Evolutionary conservation across 164 flowering plant species (phyloP).

Genomic region (Houttuynia cordata): DNA sequence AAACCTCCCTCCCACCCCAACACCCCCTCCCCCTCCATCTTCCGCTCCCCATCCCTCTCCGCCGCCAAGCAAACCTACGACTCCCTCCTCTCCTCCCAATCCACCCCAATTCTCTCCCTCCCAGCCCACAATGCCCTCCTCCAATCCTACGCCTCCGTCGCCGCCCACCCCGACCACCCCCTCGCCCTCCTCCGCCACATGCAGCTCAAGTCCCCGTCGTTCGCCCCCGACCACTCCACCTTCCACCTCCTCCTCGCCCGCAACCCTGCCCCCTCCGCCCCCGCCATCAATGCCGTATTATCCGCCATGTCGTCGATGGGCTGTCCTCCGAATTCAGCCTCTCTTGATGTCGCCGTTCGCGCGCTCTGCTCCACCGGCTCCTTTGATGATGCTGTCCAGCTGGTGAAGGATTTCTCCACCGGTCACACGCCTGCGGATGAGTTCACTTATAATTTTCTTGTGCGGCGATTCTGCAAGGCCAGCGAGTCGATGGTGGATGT

Average conservation of each 20-base stretch:
- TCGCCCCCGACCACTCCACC: slow-evolving; percentile 57
- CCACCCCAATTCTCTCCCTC: slow-evolving; percentile 9
- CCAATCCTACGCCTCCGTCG: slow-evolving; percentile 33
- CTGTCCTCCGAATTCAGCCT: slow-evolving; percentile 39
- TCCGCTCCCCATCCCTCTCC: slow-evolving; percentile 41
- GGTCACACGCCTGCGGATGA: slow-evolving; percentile 38
- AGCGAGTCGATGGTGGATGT: slow-evolving; percentile 32
- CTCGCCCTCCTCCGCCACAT: slow-evolving; percentile 48
- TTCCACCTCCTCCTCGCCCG: slow-evolving; percentile 49
- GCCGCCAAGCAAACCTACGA: slow-evolving; percentile 47
- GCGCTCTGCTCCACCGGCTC: slow-evolving; percentile 44
- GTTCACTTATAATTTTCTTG: slow-evolving; percentile 62
- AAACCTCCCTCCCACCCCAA: neutral
- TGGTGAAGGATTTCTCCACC: slow-evolving; percentile 42
- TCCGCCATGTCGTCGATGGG: slow-evolving; percentile 56
- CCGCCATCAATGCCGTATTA: slow-evolving; percentile 27
- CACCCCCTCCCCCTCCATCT: slow-evolving; percentile 6
- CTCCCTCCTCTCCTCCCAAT: slow-evolving; percentile 22
- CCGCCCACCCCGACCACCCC: slow-evolving; percentile 27
- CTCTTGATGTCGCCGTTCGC: slow-evolving; percentile 57
- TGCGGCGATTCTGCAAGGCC: slow-evolving; percentile 52
- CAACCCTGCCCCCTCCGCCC: slow-evolving; percentile 21
- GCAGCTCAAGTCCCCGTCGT: slow-evolving; percentile 29
- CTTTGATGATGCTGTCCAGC: slow-evolving; percentile 38
- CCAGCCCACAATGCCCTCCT: slow-evolving; percentile 44